Evolutionary conservation across 345 rosid genomes (phyloP), one percentile per base, ranked within the genome.

Genomic region (Combretum micranthum): DNA sequence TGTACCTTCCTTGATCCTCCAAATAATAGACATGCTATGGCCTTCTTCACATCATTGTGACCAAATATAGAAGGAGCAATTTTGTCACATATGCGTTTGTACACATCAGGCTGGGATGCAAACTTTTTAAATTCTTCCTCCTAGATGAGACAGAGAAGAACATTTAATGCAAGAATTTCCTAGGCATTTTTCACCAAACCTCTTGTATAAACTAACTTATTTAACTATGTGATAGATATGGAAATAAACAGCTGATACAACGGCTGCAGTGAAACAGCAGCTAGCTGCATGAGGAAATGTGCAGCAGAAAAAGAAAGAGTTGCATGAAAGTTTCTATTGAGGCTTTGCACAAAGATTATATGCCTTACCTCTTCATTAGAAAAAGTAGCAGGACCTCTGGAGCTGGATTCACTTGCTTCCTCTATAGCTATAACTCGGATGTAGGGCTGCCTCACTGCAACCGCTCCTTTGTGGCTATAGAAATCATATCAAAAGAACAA

Each of bases 11-110:
- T 86, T 19, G 96, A 79, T 62, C 99, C 99, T 76, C 97, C 94
- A 76, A 93, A 93, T 32, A 93, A 78, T 69, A 93, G 97, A 72
- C 97, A 89, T 42, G 97, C 88, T 61, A 85, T 84, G 62, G 96
- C 96, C 71, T 65, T 93, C 79, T 89, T 93, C 69, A 93, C 91
- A 55, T 87, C 89, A 42, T 77, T 85, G 50, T 89, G 90, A 64
- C 97, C 97, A 76, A 86, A 93, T 47, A 93, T 93, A 50, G 99
- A 93, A 58, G 96, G 94, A 43, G 94, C 96, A 61, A 93, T 81
- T 76, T 86, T 89, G 68, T 87, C 78, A 76, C 94, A 87, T 48
- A 93, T 56, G 39, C 54, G 62, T 63, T 77, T 62, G 65, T 71
- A 89, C 15, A 67, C 82, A 77, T 89, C 86, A 16, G 75, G 68